Base-by-base conservation (phyloP, 352 stramenopile species). In the Phytophthora syringae region DNA sequence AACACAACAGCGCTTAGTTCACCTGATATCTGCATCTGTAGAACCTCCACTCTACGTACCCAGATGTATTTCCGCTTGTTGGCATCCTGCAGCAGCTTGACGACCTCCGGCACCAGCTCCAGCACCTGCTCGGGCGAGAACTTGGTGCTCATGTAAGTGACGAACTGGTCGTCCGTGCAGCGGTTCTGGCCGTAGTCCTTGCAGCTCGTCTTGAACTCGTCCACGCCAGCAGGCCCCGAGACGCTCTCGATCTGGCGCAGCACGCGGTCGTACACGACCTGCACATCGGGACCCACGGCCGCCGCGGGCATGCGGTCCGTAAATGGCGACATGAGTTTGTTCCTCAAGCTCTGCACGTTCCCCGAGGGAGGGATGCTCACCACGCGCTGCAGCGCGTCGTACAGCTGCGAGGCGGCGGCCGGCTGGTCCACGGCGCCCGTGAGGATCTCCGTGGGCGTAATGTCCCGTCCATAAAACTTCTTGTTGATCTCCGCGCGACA, bases 401-500 rank as follows among this genome's bases (percentile, higher is more conserved):
- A 96, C 20, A 96, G 71, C 61, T 89, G 83, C 43, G 82, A 89
- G 16, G 86, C 88, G n/a, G 88, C 84, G 2, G 82, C 81, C 1
- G 86, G 88, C 62, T 94, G 88, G 54, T 94, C 85, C 20, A 96
- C 88, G 7, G 80, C 84, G 10, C 88, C 88, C 1, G 82, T 94
- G 21, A 96, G 54, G 54, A 96, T 95, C 67, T 96, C 88, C 0
- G 82, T 91, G 22, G 88, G 88, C 45, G 83, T 83, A 53, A 96
- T 92, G 28, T 96, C 84, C 10, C 84, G 79, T n/a, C 88, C 88
- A 58, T 96, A 96, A 52, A 96, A 96, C 56, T 91, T 92, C 69
- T 90, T 89, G 76, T 96, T 96, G 40, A 96, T 77, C 50, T 95
- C 86, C 16, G 74, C 62, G 15, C 86, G 84, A 18, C 85, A 84